Evolutionary conservation across 176 grass and related monocot species (phyloP), one percentile per base, ranked within the genome.

Genomic region (Alloteropsis semialata): DNA sequence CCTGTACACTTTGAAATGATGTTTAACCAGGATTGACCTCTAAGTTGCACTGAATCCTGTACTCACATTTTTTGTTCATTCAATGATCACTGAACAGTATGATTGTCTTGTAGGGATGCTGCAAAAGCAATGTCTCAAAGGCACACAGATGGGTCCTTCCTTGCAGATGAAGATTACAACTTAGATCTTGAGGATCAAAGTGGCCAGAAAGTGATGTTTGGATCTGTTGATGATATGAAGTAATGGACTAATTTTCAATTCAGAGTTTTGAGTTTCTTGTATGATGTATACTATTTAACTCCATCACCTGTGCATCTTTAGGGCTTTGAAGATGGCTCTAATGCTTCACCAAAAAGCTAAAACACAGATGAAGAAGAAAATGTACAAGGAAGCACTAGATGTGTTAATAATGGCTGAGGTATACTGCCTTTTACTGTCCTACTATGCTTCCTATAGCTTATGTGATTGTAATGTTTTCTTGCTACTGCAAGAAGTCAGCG

Each of bases 111-210:
- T 50, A 99, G 96, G 89, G 85, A 96, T 56, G 96, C 93, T 65
- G 89, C 93, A 15, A 85, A 93, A 81, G 65, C 91, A 78, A 56
- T 99, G 69, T 81, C 85, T 69, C 90, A 96, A 67, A 99, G 93
- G 82, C 96, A 99, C 88, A 82, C 89, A 5, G 96, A 96, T 84
- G 96, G 96, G 19, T 93, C 96, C 19, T 82, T 92, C 74, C 93
- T 81, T 73, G 66, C 87, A 13, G 83, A 93, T 60, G 87, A 99
- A 81, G 87, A 96, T 66, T 99, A 90, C 77, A 93, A 93, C 69
- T 81, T 99, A 60, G 93, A 95, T 82, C 96, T 99, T 12, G 96
- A 99, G 78, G 89, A 99, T 90, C 93, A 99, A 84, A 96, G 83
- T 71, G 93, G 93, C 62, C 81, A 99, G 78, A 96, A 95, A 88